Percentiles rank a stretch among this genome's conserved stretches.
phyloP scores from a whole-genome alignment of 1,139 yeast genomes.

The Saccharomyces uvarum region DNA sequence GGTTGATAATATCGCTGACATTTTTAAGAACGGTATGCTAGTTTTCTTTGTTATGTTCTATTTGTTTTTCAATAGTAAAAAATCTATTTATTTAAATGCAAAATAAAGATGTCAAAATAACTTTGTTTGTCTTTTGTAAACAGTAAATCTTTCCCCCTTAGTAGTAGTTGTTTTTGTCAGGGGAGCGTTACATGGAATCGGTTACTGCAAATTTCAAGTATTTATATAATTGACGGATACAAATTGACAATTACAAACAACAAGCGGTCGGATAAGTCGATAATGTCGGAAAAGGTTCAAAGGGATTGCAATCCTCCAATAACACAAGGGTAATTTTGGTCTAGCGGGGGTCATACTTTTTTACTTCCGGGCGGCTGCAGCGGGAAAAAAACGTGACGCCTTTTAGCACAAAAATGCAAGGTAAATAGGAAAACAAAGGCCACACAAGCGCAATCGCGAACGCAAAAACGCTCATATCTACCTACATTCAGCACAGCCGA shows the following conservation, averaged over 20 bases:
- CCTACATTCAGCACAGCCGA: background rate
- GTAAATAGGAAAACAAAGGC: background rate
- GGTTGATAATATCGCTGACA: background rate
- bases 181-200: background rate
- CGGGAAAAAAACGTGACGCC: conserved; percentile 1
- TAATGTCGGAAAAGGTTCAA: background rate
- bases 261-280: background rate
- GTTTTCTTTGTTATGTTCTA: background rate
- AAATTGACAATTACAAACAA: background rate
- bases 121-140: background rate
- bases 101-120: background rate
- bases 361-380: background rate
- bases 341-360: conserved; percentile 1
- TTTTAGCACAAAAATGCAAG: background rate
- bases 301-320: background rate
- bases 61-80: background rate
- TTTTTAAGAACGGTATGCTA: background rate
- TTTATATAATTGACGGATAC: background rate
- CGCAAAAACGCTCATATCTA: background rate
- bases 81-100: background rate
- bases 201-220: background rate
- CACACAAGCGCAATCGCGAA: background rate
- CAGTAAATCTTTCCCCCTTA: background rate
- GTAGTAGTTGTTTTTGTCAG: background rate
- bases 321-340: background rate